Evolutionary conservation across 1,284 basidiomycete species (phyloP).

Genomic region (Papiliotrema nemorosa): DNA sequence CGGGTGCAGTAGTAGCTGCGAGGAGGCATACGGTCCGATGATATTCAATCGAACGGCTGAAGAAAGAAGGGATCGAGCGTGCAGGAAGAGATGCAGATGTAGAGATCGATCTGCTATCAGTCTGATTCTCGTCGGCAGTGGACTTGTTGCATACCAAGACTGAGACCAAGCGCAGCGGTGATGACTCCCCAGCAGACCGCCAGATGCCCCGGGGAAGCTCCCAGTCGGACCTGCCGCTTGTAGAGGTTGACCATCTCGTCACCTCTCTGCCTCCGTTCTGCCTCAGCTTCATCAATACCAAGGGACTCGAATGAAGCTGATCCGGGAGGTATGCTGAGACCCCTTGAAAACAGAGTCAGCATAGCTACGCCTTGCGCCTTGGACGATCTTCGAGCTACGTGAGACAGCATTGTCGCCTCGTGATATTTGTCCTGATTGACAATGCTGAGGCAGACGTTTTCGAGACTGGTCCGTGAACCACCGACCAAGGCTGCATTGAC

Average conservation of each 20-base stretch:
- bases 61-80: slow-evolving; percentile 82
- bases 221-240: slow-evolving; percentile 64
- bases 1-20: slow-evolving; percentile 76
- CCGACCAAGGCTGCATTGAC: slow-evolving; percentile 6
- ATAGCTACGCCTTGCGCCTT: slow-evolving; percentile 89
- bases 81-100: slow-evolving; percentile 87
- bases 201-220: slow-evolving; percentile 72
- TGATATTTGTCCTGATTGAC: slow-evolving; percentile 67
- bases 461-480: background rate
- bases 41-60: slow-evolving; percentile 87
- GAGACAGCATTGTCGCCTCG: slow-evolving; percentile 82
- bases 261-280: slow-evolving; percentile 24
- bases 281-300: slow-evolving; percentile 16
- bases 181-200: slow-evolving; percentile 87
- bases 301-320: slow-evolving; percentile 5
- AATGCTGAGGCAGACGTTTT: slow-evolving; percentile 19
- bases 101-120: slow-evolving; percentile 52
- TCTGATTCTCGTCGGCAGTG: background rate
- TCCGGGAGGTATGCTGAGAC: slow-evolving; percentile 60
- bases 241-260: slow-evolving; percentile 59
- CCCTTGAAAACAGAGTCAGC: slow-evolving; percentile 79
- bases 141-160: slow-evolving; percentile 57
- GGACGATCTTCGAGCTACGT: slow-evolving; percentile 81
- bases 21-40: slow-evolving; percentile 88
- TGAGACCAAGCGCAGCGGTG: slow-evolving; percentile 69